Percentiles rank a stretch among this genome's conserved stretches.
These are phyloP conservation scores for Dendrocalamus latiflorus DNA, from an alignment of 202 grass and related monocot genomes.

Conservation along the genomic window DNA sequence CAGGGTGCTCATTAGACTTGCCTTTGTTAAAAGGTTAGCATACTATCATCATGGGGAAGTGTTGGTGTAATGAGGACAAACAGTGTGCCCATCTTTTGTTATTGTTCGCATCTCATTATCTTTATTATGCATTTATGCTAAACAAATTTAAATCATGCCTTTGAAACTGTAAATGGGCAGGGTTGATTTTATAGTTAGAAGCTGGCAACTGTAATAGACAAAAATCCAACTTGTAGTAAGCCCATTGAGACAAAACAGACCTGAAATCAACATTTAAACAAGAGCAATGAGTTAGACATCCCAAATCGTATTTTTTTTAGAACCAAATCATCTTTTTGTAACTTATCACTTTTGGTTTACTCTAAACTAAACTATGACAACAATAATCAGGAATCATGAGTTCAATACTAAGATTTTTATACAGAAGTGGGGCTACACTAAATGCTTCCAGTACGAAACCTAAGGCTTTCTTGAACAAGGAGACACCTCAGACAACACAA, in stretches of 20 bases:
- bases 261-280: too few relatives aligned
- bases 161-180: neutral
- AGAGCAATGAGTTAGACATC: too few relatives aligned
- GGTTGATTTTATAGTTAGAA: neutral
- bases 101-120: neutral
- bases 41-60: neutral
- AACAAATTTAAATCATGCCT: neutral
- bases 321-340: neutral
- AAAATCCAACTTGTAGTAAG: too few relatives aligned
- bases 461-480: neutral
- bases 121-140: constrained; percentile 5
- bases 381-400: neutral
- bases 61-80: neutral
- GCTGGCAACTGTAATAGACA: too few relatives aligned
- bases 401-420: neutral
- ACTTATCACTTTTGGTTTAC: neutral
- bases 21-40: neutral
- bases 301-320: too few relatives aligned
- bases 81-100: neutral
- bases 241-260: too few relatives aligned
- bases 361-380: neutral
- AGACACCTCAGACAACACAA: neutral
- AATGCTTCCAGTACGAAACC: neutral
- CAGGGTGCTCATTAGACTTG: neutral
- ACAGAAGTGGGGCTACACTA: too few relatives aligned